Evolutionary conservation across 345 rosid species (phyloP).

Genomic region (Physaria fendleri): DNA sequence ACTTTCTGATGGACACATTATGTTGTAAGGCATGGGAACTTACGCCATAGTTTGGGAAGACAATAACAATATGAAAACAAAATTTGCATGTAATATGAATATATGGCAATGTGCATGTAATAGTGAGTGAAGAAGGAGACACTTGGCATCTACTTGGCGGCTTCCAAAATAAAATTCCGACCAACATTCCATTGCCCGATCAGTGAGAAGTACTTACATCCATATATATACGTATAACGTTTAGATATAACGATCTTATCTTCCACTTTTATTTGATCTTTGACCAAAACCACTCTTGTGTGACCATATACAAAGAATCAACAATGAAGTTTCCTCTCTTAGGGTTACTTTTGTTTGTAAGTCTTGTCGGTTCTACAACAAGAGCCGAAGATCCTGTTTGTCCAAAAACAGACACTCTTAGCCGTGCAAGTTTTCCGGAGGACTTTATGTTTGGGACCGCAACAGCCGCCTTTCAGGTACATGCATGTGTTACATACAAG

Average conservation of each 20-base stretch:
- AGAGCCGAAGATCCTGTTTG: slow-evolving; percentile 22
- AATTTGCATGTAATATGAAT: no score
- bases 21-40: not conserved
- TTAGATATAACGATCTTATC: not conserved
- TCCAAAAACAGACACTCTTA: slow-evolving; percentile 24
- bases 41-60: not conserved
- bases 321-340: slow-evolving; percentile 14
- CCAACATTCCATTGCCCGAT: not conserved
- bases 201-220: not conserved
- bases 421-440: slow-evolving; percentile 33
- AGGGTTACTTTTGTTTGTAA: slow-evolving; percentile 15
- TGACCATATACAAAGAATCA: not conserved
- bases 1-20: not conserved
- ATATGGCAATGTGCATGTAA: not conserved
- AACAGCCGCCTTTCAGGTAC: slow-evolving; percentile 34
- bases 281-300: not conserved
- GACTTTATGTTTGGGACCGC: slow-evolving; percentile 36
- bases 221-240: not conserved
- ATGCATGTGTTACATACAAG: not conserved
- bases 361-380: slow-evolving; percentile 6
- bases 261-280: not conserved
- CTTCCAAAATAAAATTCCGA: not conserved
- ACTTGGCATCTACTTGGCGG: slow-evolving; percentile 2
- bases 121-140: not conserved
- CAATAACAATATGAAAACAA: not conserved